phyloP scores from a whole-genome alignment of 805 yeast species.

The Suhomyces canberraensis region DNA sequence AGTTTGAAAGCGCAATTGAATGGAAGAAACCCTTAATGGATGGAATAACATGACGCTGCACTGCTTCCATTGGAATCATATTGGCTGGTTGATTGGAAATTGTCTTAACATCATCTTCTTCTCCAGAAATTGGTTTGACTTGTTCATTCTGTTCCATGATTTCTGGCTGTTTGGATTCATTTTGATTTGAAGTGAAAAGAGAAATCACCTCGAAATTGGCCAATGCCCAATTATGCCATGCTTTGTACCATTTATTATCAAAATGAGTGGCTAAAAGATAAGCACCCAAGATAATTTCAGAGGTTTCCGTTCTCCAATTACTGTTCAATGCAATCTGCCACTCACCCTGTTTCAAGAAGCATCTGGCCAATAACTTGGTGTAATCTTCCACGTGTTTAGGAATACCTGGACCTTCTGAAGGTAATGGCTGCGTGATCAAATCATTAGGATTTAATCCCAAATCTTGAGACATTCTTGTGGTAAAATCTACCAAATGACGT shows the following conservation, averaged over 20 bases:
- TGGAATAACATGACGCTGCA: slow-evolving; percentile 88
- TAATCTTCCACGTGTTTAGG: slow-evolving; percentile 77
- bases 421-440: slow-evolving; percentile 80
- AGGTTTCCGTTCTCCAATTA: slow-evolving; percentile 73
- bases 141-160: slow-evolving; percentile 30
- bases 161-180: slow-evolving; percentile 17
- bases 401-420: slow-evolving; percentile 67
- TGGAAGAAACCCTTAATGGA: slow-evolving; percentile 96
- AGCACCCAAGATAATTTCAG: slow-evolving; percentile 86
- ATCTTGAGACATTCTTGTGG: slow-evolving; percentile 86
- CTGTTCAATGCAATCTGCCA: slow-evolving; percentile 87
- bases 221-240: slow-evolving; percentile 99
- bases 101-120: slow-evolving; percentile 12
- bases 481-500: slow-evolving; percentile 80
- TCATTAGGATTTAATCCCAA: slow-evolving; percentile 84
- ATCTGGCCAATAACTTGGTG: slow-evolving; percentile 83
- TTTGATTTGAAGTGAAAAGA: slow-evolving; percentile 37
- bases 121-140: slow-evolving; percentile 11
- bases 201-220: slow-evolving; percentile 96
- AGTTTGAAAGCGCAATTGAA: slow-evolving; percentile 81
- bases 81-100: slow-evolving; percentile 12
- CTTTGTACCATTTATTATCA: slow-evolving; percentile 92
- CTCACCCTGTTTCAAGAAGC: slow-evolving; percentile 96
- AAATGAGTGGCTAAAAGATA: slow-evolving; percentile 92
- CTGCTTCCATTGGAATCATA: slow-evolving; percentile 48